These are phyloP conservation scores for Entophlyctis helioformis DNA, from an alignment of 192 early-diverging fungal species.

Conservation along the genomic window DNA sequence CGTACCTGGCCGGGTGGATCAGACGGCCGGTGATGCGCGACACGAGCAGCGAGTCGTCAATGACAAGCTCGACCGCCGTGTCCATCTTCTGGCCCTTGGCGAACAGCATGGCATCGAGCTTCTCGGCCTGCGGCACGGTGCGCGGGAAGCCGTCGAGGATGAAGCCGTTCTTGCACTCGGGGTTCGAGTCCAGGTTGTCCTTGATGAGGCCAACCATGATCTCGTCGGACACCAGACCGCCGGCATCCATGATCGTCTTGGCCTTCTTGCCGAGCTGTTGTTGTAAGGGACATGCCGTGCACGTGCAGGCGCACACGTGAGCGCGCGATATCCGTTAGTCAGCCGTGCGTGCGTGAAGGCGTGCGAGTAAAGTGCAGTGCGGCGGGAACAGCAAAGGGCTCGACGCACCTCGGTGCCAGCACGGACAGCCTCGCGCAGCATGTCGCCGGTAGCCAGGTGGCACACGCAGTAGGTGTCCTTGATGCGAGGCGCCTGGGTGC, in stretches of 20 bases:
- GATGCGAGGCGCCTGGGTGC: conserved; percentile 90
- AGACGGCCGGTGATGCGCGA: conserved; percentile 93
- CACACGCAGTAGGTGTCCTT: conserved; percentile 94
- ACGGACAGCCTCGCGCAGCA: conserved; percentile 92
- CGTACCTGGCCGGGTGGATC: conserved; percentile 77
- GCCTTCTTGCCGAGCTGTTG: conserved; percentile 80
- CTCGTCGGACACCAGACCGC: conserved; percentile 94
- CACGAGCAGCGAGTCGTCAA: conserved; percentile 88
- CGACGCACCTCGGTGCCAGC: conserved; percentile 78
- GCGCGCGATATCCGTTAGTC: no score
- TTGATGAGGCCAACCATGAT: conserved; percentile 96
- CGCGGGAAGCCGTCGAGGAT: conserved; percentile 99
- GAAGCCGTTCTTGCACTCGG: conserved; percentile 95
- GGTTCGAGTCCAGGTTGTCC: conserved; percentile 90
- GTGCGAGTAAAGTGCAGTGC: no score
- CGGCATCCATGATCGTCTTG: conserved; percentile 99
- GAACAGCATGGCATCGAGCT: conserved; percentile 93
- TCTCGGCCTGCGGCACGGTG: conserved; percentile 94
- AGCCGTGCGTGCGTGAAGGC: no score
- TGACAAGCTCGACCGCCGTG: conserved; percentile 82
- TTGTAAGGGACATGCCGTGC: no score
- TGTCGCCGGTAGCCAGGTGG: conserved; percentile 95
- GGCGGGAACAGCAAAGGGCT: conserved; percentile 5
- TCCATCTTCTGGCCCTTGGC: conserved; percentile 69
- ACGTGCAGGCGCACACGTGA: no score